These are phyloP conservation scores for Umbelopsis ramanniana DNA, from an alignment of 192 early-diverging fungal species.

Conservation along the genomic window DNA sequence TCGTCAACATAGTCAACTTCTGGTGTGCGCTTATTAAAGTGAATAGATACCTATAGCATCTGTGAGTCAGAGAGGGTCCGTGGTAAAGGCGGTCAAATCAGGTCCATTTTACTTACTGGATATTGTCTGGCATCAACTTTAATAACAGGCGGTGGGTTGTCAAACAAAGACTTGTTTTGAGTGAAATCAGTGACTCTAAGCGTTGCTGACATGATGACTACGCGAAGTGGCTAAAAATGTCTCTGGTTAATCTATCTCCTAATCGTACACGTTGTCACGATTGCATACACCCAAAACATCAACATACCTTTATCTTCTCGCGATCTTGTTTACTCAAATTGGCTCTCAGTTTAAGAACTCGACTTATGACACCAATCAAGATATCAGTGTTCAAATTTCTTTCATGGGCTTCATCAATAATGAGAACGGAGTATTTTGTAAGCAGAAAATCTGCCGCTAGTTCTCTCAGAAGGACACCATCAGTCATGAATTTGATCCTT, in stretches of 20 bases:
- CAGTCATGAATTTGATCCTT: conserved; percentile 99
- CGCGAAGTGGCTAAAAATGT: conserved; percentile 71
- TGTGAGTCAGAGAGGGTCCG: neutral
- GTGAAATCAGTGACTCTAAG: conserved; percentile 97
- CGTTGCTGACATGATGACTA: conserved; percentile 99
- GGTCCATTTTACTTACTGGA: conserved; percentile 56
- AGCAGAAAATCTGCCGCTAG: conserved; percentile 86
- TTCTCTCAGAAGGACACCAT: conserved; percentile 97
- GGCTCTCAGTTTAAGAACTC: conserved; percentile 83
- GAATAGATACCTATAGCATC: conserved; percentile 68
- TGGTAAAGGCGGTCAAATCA: neutral
- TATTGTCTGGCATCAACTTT: conserved; percentile 93
- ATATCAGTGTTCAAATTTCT: conserved; percentile 98
- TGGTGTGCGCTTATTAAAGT: conserved; percentile 94
- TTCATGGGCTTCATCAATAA: conserved; percentile 99
- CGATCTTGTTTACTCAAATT: conserved; percentile 56
- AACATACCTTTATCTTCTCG: conserved; percentile 46
- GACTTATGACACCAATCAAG: conserved; percentile 93
- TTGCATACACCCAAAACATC: neutral
- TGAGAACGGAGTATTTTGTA: conserved; percentile 92
- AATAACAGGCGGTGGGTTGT: conserved; percentile 77
- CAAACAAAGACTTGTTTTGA: conserved; percentile 79
- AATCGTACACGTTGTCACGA: neutral
- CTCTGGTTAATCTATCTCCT: conserved; percentile 8
- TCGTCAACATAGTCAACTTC: conserved; percentile 85